Conservation (phyloP, 148 eudicot genomes). For the Pharnaceum exiguum region DNA sequence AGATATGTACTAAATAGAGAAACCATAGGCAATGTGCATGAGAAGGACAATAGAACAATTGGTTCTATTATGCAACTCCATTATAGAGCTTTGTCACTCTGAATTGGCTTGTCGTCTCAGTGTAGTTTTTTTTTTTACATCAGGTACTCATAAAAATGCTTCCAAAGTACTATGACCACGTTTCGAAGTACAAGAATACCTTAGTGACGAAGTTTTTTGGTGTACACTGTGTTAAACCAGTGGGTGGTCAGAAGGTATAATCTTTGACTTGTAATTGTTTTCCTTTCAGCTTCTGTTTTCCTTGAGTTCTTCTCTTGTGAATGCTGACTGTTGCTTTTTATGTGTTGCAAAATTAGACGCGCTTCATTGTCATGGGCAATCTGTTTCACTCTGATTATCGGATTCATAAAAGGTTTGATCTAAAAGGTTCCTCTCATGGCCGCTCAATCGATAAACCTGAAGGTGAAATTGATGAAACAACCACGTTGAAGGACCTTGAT, state of each 20-base stretch:
- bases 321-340: slow-evolving; percentile 6
- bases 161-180: slow-evolving; percentile 67
- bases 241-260: slow-evolving; percentile 49
- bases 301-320: neutral
- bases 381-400: slow-evolving; percentile 85
- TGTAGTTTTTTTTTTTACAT: neutral
- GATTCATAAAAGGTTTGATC: slow-evolving; percentile 86
- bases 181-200: slow-evolving; percentile 52
- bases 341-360: slow-evolving; percentile 41
- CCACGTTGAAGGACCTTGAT: slow-evolving; percentile 94
- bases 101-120: neutral
- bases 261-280: no score
- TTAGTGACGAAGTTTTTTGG: slow-evolving; percentile 69
- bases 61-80: neutral
- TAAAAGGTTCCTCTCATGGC: slow-evolving; percentile 93
- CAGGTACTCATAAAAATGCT: slow-evolving; percentile 81
- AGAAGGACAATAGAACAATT: neutral
- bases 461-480: slow-evolving; percentile 92
- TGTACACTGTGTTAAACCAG: slow-evolving; percentile 67
- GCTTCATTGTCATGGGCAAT: slow-evolving; percentile 97
- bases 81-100: neutral
- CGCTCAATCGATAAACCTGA: slow-evolving; percentile 78
- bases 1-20: neutral
- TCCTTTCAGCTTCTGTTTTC: no score
- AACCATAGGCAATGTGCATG: neutral